Base-by-base conservation (phyloP, 345 rosid genomes). In the Capsella bursapastoris region DNA sequence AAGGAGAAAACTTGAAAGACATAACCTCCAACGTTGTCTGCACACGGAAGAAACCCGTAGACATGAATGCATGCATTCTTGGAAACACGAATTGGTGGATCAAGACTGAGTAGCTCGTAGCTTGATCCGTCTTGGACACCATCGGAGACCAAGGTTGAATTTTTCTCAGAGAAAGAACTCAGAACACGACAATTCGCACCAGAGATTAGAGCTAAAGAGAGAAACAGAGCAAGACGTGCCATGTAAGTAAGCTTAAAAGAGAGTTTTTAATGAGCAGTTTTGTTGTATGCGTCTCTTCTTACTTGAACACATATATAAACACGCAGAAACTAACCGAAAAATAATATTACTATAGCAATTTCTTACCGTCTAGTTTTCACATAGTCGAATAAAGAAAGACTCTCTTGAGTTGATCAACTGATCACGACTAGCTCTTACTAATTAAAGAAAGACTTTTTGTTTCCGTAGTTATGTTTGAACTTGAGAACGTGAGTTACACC, bases 191-290 rank as follows among this genome's bases (percentile, higher is more conserved):
- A 29, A 15, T 64, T 47, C 44, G 64, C 80, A 7, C 7, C 13
- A 57, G 75, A 56, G 61, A 22, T 9, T 10, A 70, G 29, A 70
- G 60, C 12, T 70, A 70, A 13, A 70, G 18, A 15, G 10, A 76
- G 45, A 62, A 76, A 64, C 75, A 64, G 71, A 76, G 47, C 29
- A 76, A 64, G 48, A 56, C 71, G 57, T 76, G 70, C 70, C 79
- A 76, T 76, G 8, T 65, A 60, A 62, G 70, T 53, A 34, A 76
- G 16, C 70, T 38, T 37, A 4, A 18, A 16, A 48, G 25, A 7
- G 27, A 2, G 52, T 16, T 48, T 48, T 7, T 15, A 15, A 6
- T n/a, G 22, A n/a, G 16, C 4, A 47, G 16, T 47, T 47, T 47
- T 47, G 22, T n/a, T n/a, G 18, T n/a, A 47, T 47, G 6, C 47